Conservation (phyloP, 176 grass and related monocot species). For the Carex parvula region DNA sequence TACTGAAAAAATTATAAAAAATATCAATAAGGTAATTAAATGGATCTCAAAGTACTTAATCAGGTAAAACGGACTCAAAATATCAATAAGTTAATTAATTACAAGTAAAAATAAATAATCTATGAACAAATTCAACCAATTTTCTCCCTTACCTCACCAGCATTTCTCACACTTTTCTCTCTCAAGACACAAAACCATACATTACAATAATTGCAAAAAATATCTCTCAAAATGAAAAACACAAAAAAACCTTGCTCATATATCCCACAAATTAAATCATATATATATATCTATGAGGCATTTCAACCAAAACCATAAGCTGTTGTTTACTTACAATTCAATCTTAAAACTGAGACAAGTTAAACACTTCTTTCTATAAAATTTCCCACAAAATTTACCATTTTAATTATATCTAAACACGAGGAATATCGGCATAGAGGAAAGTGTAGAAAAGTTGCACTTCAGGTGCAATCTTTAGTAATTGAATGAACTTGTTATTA, state of each 20-base stretch:
- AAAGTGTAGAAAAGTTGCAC: slow-evolving; percentile 89
- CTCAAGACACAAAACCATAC: background rate
- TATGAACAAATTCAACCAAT: background rate
- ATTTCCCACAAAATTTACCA: slow-evolving; percentile 1
- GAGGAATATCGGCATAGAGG: slow-evolving; percentile 73
- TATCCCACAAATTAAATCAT: background rate
- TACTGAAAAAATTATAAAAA: too few species aligned
- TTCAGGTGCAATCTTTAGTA: slow-evolving; percentile 64
- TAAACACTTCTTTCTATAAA: background rate
- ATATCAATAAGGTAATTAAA: background rate
- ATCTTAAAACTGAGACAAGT: background rate
- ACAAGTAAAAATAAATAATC: background rate
- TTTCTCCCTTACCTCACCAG: background rate
- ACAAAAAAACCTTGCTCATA: background rate
- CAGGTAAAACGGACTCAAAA: too few species aligned
- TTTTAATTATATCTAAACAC: slow-evolving; percentile 7
- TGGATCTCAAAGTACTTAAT: too few species aligned
- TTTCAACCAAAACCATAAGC: background rate
- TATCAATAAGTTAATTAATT: background rate
- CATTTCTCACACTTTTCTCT: background rate
- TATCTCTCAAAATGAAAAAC: background rate
- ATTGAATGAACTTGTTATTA: slow-evolving; percentile 76
- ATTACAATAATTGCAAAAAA: too few species aligned
- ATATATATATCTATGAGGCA: background rate
- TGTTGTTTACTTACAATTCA: background rate